phyloP scores from a whole-genome alignment of 495 filamentous ascomycete species.

The Hapsidospora chrysogenum region DNA sequence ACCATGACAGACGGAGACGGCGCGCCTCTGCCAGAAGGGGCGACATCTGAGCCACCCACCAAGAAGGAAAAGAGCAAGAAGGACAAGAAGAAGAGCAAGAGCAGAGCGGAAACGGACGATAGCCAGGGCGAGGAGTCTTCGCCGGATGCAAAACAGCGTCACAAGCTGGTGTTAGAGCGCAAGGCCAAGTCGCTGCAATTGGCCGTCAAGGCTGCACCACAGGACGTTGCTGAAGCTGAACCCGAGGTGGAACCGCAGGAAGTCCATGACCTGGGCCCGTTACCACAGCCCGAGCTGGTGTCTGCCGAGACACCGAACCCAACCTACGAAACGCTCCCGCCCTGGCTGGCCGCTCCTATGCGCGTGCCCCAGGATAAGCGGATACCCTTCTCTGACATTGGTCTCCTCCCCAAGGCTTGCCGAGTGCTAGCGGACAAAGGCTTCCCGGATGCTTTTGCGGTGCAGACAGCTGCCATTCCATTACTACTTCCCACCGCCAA shows the following conservation, averaged over 20 bases:
- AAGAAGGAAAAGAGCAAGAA: constrained; percentile 13
- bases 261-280: constrained; percentile 47
- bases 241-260: constrained; percentile 15
- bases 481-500: constrained; percentile 58
- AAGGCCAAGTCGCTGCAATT: constrained; percentile 8
- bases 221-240: constrained; percentile 6
- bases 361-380: constrained; percentile 36
- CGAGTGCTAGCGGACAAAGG: constrained; percentile 40
- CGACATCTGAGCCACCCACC: neutral
- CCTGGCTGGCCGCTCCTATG: constrained; percentile 56
- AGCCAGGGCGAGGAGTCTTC: constrained; percentile 9
- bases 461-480: constrained; percentile 57
- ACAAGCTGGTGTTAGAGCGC: constrained; percentile 17
- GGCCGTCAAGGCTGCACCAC: constrained; percentile 9
- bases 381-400: constrained; percentile 40
- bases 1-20: constrained; percentile 1
- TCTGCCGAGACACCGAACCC: constrained; percentile 27
- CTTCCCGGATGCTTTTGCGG: constrained; percentile 54
- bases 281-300: constrained; percentile 50
- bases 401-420: constrained; percentile 14
- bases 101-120: constrained; percentile 12
- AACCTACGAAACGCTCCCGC: constrained; percentile 33
- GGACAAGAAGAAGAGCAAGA: constrained; percentile 11
- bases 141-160: constrained; percentile 7
- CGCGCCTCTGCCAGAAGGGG: neutral